phyloP scores from a whole-genome alignment of 2,329 filamentous ascomycete genomes.

The Botrytis hyacinthi region DNA sequence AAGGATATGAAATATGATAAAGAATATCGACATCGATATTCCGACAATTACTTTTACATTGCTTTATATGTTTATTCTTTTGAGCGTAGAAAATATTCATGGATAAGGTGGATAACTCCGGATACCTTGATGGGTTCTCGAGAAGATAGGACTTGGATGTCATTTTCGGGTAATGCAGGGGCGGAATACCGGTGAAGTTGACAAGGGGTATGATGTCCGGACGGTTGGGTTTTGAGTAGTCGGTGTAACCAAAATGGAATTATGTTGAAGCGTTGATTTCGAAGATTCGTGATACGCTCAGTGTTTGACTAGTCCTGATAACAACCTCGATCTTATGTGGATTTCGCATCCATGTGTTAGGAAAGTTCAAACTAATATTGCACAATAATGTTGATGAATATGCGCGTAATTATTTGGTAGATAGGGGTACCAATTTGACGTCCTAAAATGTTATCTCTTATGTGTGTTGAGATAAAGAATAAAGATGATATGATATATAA shows the following conservation, averaged over 20 bases:
- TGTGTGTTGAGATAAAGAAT: background rate
- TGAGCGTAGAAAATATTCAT: constrained; percentile 29
- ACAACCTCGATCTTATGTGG: background rate
- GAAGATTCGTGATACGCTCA: background rate
- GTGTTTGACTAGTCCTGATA: background rate
- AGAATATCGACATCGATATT: constrained; percentile 29
- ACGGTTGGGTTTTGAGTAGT: background rate
- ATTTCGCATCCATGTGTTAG: background rate
- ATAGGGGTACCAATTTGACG: background rate
- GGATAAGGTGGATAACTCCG: constrained; percentile 13
- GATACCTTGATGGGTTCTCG: background rate
- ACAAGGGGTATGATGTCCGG: background rate
- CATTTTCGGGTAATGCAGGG: constrained; percentile 19
- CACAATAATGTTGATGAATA: background rate
- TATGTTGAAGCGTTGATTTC: background rate
- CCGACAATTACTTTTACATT: constrained; percentile 31
- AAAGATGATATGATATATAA: background rate
- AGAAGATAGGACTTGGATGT: background rate
- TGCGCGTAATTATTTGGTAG: background rate
- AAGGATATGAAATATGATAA: constrained; percentile 17
- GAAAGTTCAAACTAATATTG: background rate
- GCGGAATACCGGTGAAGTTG: background rate
- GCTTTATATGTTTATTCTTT: constrained; percentile 9
- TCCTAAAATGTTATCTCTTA: background rate
- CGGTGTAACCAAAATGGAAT: background rate